Evolutionary conservation across 202 grass and related monocot genomes (phyloP).

Genomic region (Hordeum pubiflorum): DNA sequence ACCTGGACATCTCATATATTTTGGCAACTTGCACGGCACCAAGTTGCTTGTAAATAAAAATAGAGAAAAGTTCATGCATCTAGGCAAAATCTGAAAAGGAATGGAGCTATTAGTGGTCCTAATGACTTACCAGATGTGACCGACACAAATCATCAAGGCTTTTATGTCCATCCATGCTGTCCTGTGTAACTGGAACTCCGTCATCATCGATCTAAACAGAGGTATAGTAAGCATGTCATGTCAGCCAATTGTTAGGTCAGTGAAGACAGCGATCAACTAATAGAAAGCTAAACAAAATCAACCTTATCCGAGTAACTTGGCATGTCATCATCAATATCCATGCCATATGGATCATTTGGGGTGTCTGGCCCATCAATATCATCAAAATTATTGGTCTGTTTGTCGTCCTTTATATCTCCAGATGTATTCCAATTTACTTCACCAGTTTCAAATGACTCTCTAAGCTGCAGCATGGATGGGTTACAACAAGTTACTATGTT

Average conservation of each 20-base stretch:
- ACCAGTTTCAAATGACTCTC: conserved; percentile 57
- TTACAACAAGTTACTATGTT: background rate
- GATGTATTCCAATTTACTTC: conserved; percentile 36
- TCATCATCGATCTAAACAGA: conserved; percentile 34
- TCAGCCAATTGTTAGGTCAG: background rate
- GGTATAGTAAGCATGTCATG: conserved; percentile 21
- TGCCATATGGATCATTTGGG: conserved; percentile 20
- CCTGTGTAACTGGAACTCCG: conserved; percentile 30
- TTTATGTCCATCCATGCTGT: conserved; percentile 32
- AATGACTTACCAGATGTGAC: conserved; percentile 59
- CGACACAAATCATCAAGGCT: conserved; percentile 75
- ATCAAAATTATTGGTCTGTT: conserved; percentile 36
- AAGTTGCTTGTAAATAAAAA: background rate
- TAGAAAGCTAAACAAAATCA: conserved; percentile 1
- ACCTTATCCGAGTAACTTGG: conserved; percentile 41
- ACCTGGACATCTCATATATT: background rate
- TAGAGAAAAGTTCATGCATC: background rate
- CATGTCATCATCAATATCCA: conserved; percentile 34
- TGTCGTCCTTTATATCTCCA: conserved; percentile 34
- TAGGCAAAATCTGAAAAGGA: background rate
- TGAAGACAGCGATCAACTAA: background rate
- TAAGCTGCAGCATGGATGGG: conserved; percentile 49
- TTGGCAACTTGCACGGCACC: background rate
- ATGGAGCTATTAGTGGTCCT: background rate
- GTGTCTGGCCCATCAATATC: conserved; percentile 37